Conservation (phyloP, 2,329 filamentous ascomycete species). For the Lizonia empirigonia region DNA sequence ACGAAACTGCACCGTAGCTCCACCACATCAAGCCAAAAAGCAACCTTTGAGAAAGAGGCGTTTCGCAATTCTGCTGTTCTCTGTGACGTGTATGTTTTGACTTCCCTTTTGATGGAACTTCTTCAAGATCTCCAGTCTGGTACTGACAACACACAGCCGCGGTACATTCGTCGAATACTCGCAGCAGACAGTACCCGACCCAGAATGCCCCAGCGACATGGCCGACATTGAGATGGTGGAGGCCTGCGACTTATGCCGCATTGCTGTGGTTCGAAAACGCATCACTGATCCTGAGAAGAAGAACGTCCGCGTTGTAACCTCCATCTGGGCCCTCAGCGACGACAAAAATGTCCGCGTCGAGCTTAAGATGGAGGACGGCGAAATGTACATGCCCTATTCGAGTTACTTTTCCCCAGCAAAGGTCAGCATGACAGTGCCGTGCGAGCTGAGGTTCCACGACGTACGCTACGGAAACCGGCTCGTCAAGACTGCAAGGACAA, state of each 20-base stretch:
- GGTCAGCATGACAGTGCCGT: slow-evolving; percentile 48
- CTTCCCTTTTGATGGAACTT: background rate
- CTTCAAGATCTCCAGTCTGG: background rate
- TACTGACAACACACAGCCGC: slow-evolving; percentile 32
- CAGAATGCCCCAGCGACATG: background rate
- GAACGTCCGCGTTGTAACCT: slow-evolving; percentile 47
- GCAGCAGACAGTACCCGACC: slow-evolving; percentile 39
- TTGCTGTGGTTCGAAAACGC: slow-evolving; percentile 52
- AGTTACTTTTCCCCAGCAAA: slow-evolving; percentile 55
- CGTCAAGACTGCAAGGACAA: slow-evolving; percentile 46
- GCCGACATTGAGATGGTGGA: slow-evolving; percentile 49
- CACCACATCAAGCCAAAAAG: slow-evolving; percentile 42
- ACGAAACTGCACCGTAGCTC: slow-evolving; percentile 38
- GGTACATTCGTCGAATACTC: slow-evolving; percentile 51
- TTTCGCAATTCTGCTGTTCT: slow-evolving; percentile 53
- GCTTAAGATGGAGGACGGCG: slow-evolving; percentile 50
- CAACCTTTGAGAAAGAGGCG: slow-evolving; percentile 49
- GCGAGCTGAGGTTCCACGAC: slow-evolving; percentile 50
- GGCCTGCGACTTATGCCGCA: slow-evolving; percentile 48
- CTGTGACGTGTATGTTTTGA: slow-evolving; percentile 50
- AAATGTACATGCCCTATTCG: slow-evolving; percentile 53
- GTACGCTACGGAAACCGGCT: slow-evolving; percentile 43
- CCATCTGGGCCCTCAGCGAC: slow-evolving; percentile 53
- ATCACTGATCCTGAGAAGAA: slow-evolving; percentile 45
- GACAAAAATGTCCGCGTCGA: slow-evolving; percentile 52